phyloP scores from a whole-genome alignment of 805 yeast species.

The Starmerella scarabaei region DNA sequence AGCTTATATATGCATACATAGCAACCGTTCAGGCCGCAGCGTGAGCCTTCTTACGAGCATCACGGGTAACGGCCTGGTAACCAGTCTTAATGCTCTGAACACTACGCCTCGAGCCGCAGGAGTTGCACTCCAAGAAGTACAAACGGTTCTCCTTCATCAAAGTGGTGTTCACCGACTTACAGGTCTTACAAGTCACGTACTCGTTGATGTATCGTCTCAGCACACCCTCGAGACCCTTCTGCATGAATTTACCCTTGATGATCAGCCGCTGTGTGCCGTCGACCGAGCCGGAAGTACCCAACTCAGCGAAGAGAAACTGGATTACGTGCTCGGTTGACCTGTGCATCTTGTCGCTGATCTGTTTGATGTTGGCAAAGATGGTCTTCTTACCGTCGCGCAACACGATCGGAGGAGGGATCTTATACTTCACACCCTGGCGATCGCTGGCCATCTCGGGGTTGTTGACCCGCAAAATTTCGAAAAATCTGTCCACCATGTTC shows the following conservation, averaged over 20 bases:
- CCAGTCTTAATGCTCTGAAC: conserved; percentile 97
- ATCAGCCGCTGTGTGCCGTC: conserved; percentile 96
- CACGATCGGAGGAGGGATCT: conserved; percentile 95
- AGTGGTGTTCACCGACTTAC: conserved; percentile 94
- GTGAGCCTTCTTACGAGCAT: conserved; percentile 21
- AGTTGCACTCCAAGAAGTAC: conserved; percentile 93
- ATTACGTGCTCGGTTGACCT: conserved; percentile 95
- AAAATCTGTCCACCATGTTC: conserved; percentile 69
- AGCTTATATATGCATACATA: background rate
- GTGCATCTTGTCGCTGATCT: conserved; percentile 83
- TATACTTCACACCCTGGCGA: conserved; percentile 77
- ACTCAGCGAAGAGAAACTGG: conserved; percentile 91
- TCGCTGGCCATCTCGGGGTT: conserved; percentile 99
- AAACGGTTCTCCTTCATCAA: conserved; percentile 94
- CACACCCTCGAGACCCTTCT: conserved; percentile 92
- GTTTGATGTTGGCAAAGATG: conserved; percentile 89
- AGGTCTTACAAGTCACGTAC: conserved; percentile 96
- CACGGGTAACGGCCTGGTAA: conserved; percentile 69
- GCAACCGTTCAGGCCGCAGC: conserved; percentile 10
- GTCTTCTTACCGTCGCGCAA: conserved; percentile 98
- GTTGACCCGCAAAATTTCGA: conserved; percentile 71
- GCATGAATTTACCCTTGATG: conserved; percentile 96
- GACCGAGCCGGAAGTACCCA: conserved; percentile 98
- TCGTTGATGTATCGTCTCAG: conserved; percentile 92
- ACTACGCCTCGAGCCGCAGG: conserved; percentile 95